phyloP scores from a whole-genome alignment of 2,329 filamentous ascomycete species.

The Cyphellophora europaea region DNA sequence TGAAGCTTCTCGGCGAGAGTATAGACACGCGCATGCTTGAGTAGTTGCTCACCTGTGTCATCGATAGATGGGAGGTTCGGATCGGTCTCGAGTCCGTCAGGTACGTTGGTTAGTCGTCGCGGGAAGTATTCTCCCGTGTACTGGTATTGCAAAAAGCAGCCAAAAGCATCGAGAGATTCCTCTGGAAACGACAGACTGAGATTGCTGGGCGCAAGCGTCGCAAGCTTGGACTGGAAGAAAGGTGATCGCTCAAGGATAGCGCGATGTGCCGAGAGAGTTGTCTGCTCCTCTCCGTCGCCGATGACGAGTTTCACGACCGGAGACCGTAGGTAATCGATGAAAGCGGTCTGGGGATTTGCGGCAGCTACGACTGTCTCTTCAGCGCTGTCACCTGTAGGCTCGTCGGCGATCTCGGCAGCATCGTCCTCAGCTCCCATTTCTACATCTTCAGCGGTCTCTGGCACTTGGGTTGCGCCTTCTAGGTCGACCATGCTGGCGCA shows the following conservation, averaged over 20 bases:
- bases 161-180: slow-evolving; percentile 64
- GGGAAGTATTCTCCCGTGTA: slow-evolving; percentile 87
- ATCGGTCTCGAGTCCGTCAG: slow-evolving; percentile 61
- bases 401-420: slow-evolving; percentile 14
- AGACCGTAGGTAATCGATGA: slow-evolving; percentile 51
- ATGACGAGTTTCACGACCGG: slow-evolving; percentile 61
- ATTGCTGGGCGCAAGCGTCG: background rate
- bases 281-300: slow-evolving; percentile 49
- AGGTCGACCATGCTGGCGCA: slow-evolving; percentile 16
- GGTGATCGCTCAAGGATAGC: slow-evolving; percentile 65
- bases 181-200: slow-evolving; percentile 37
- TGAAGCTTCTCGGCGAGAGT: slow-evolving; percentile 75
- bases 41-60: slow-evolving; percentile 69
- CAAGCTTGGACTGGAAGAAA: slow-evolving; percentile 50
- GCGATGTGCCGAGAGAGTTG: slow-evolving; percentile 69
- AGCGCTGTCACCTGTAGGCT: slow-evolving; percentile 6
- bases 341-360: slow-evolving; percentile 16
- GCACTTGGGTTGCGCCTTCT: slow-evolving; percentile 17
- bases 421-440: slow-evolving; percentile 20
- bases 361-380: slow-evolving; percentile 20
- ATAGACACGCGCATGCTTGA: slow-evolving; percentile 84
- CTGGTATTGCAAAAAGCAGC: slow-evolving; percentile 72
- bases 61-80: slow-evolving; percentile 58
- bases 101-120: slow-evolving; percentile 45
- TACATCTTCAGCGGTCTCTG: slow-evolving; percentile 15